Base-by-base conservation (phyloP, 2,329 filamentous ascomycete species). In the Elsinoe batatas region DNA sequence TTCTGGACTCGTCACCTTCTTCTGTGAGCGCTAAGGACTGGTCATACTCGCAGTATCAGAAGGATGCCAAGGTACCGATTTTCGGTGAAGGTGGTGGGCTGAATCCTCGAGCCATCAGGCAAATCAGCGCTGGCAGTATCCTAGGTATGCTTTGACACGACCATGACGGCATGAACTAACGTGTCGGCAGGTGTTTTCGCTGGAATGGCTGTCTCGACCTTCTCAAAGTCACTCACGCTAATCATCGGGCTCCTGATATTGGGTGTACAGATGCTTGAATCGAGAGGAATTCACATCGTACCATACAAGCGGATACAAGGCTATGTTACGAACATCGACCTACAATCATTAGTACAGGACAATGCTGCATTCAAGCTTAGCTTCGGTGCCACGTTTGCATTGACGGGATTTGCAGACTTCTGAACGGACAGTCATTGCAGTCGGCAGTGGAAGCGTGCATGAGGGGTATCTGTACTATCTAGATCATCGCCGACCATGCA, bases 311-410 rank as follows among this genome's bases (percentile, higher is more conserved):
- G 64, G 26, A 61, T 81, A 40, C 77, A 80, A 63, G 67, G 71
- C 46, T 79, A 78, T 57, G 68, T 79, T 54, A 74, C 73, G 56
- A 69, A 69, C 30, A 70, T 79, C 22, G 73, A 81, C 62, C 58
- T 81, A 17, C 68, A 73, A 44, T 74, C 74, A 3, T 71, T 77
- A 44, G 69, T 84, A 54, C 74, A 78, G 62, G 74, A 78, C 58
- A 79, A 82, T 61, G 77, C 80, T 1, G 79, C 79, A 15, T 85
- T 87, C 66, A 85, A 84, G 65, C 66, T 83, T 18, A 82, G 83
- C 2, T 90, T 91, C 67, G 81, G 82, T n/a, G 64, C 81, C 40
- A 85, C 86, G 26, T 90, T 90, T 70, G 79, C 84, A 22, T 70
- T 90, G 64, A 84, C 85, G 49, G 81, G 79, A 2, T 85, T 86